Base-by-base conservation (phyloP, 169 alveolate species). In the Besnoitia besnoiti region DNA sequence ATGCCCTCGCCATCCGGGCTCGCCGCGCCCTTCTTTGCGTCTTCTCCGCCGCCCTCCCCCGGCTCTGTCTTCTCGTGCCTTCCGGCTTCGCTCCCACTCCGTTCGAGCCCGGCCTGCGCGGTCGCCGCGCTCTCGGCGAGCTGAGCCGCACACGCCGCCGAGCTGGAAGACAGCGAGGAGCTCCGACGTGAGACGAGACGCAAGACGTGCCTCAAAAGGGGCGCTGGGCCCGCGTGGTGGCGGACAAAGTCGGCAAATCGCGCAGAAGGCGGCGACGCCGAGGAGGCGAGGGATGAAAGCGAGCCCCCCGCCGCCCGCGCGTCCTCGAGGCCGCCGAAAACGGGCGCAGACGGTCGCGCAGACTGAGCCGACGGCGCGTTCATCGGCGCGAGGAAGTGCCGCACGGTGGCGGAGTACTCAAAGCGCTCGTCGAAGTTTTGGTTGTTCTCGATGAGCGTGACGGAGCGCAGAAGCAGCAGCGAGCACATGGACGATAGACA, bases 351-450 rank as follows among this genome's bases (percentile, higher is more conserved):
- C 85, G 49, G 51, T 12, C 21, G 14, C 14, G 35, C 8, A 24
- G 39, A 35, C 59, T 39, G 67, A 55, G 67, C 12, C 12, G n/a
- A n/a, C 67, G 67, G 33, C 30, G 33, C 67, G 67, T 55, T 21
- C 67, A 55, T 8, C 12, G 67, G 91, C 14, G 61, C 77, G 0
- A 87, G 77, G 85, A 55, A 87, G 67, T 87, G 77, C 21, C 91
- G 84, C 62, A 87, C 30, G 21, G 77, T 87, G 40, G 91, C 91
- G 42, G 91, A 87, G 67, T 87, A 87, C 85, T 87, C 91, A 67
- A 51, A 87, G 47, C 91, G 91, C 67, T 87, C 91, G 47, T 46
- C 37, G 73, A 87, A 87, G 61, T 39, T 73, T 30, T 39, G 61
- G 47, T 87, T 87, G 59, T 62, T 62, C 46, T 87, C 91, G 27